phyloP scores from a whole-genome alignment of 2,329 filamentous ascomycete genomes.

The Aspergillus sp. region DNA sequence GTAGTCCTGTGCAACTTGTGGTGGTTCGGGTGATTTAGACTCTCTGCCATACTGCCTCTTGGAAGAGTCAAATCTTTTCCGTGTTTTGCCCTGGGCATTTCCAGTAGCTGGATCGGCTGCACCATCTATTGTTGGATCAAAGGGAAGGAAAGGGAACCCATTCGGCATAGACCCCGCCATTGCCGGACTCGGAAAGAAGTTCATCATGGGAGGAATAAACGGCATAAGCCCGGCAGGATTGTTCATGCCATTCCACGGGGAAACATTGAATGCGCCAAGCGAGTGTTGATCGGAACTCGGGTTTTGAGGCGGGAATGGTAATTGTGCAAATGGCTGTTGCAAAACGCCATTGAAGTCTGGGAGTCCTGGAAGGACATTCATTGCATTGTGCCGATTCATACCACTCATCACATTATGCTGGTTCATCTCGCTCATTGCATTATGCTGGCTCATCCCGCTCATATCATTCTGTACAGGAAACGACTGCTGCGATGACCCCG shows the following conservation, averaged over 20 bases:
- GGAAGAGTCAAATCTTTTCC: not conserved
- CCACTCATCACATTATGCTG: too few relatives aligned
- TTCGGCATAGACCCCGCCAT: constrained; percentile 5
- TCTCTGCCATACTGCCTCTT: too few relatives aligned
- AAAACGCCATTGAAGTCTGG: too few relatives aligned
- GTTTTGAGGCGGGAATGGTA: too few relatives aligned
- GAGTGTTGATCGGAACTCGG: too few relatives aligned
- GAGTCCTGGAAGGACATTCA: too few relatives aligned
- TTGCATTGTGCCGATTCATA: too few relatives aligned
- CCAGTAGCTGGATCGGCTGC: constrained; percentile 2
- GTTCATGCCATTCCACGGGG: constrained; percentile 7
- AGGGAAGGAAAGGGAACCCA: constrained; percentile 3
- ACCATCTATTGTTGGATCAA: constrained; percentile 4
- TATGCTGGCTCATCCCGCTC: too few relatives aligned
- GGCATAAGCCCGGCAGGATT: constrained; percentile 4
- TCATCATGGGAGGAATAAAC: constrained; percentile 11
- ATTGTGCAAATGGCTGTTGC: too few relatives aligned
- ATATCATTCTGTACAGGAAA: too few relatives aligned
- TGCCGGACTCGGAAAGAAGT: constrained; percentile 5
- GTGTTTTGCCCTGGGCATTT: constrained; percentile 2
- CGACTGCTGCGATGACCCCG: too few relatives aligned
- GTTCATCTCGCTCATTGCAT: too few relatives aligned
- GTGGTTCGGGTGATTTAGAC: constrained; percentile 31
- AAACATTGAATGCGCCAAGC: not conserved
- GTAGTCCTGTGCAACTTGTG: constrained; percentile 58